A percentile compares a stretch with the other conserved stretches of the same genome.
phyloP scores from a whole-genome alignment of 108 stramenopile genomes.

The Fragilariopsis cylindrus region DNA sequence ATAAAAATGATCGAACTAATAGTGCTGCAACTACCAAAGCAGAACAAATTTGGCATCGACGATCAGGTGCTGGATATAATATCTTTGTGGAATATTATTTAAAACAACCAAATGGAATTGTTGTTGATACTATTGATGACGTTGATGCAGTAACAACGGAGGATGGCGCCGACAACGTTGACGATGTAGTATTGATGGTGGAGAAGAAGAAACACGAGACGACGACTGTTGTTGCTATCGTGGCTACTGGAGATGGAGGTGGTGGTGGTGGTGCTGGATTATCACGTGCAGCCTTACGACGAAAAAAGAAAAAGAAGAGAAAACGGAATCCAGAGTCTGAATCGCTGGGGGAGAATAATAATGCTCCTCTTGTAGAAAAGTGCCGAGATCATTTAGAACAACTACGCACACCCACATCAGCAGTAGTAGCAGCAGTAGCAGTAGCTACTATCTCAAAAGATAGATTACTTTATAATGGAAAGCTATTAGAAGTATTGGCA shows the following conservation, averaged over 20 bases:
- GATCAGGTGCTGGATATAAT: slow-evolving; percentile 62
- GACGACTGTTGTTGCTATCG: neutral
- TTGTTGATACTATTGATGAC: slow-evolving; percentile 7
- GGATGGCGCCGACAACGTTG: neutral
- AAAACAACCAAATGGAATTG: slow-evolving; percentile 54
- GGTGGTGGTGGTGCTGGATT: slow-evolving; percentile 27
- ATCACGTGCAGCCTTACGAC: slow-evolving; percentile 63
- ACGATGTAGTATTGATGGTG: neutral
- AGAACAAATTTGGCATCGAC: slow-evolving; percentile 60
- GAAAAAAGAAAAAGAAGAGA: slow-evolving; percentile 51
- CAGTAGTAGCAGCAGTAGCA: neutral
- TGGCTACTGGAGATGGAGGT: too few species aligned
- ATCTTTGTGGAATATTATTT: slow-evolving; percentile 71
- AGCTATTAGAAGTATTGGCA: neutral
- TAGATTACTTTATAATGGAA: neutral
- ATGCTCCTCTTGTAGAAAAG: neutral
- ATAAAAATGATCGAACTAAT: neutral
- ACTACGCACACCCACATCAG: neutral
- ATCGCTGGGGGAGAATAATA: neutral
- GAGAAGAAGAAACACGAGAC: neutral
- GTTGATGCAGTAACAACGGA: neutral
- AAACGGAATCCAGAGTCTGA: neutral
- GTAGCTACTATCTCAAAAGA: neutral
- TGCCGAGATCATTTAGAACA: neutral
- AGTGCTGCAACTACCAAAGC: neutral